These are phyloP conservation scores for Moniliella sp. DNA, from an alignment of 1,284 basidiomycete genomes.

Conservation along the genomic window DNA sequence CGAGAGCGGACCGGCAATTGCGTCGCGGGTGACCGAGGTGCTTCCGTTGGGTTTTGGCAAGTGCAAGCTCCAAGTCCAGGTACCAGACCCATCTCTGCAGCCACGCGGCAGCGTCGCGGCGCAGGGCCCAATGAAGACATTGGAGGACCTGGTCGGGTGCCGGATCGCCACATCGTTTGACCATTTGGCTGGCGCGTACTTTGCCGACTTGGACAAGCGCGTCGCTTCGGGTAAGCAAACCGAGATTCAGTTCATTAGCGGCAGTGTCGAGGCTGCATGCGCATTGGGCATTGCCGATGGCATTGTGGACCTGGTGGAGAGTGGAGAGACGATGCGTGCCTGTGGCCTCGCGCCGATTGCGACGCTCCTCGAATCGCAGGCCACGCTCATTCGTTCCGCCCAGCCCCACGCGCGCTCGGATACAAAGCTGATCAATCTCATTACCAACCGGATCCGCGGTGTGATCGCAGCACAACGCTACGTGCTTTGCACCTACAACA, in stretches of 20 bases:
- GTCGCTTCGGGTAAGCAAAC: slow-evolving; percentile 41
- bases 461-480: slow-evolving; percentile 74
- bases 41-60: slow-evolving; percentile 79
- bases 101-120: slow-evolving; percentile 36
- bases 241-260: slow-evolving; percentile 80
- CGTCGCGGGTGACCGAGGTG: slow-evolving; percentile 49
- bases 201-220: slow-evolving; percentile 48
- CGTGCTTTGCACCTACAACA: slow-evolving; percentile 78
- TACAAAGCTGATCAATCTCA: slow-evolving; percentile 48
- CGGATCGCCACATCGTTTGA: slow-evolving; percentile 86
- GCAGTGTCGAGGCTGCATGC: slow-evolving; percentile 93
- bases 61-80: slow-evolving; percentile 81
- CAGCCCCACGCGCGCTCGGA: slow-evolving; percentile 46
- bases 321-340: slow-evolving; percentile 98
- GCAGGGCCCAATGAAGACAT: slow-evolving; percentile 8
- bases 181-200: slow-evolving; percentile 60
- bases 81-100: slow-evolving; percentile 44
- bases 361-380: slow-evolving; percentile 64
- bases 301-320: slow-evolving; percentile 49
- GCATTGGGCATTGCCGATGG: slow-evolving; percentile 87
- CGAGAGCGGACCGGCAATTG: slow-evolving; percentile 48
- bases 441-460: slow-evolving; percentile 72
- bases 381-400: slow-evolving; percentile 71
- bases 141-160: slow-evolving; percentile 66
- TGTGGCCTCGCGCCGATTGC: slow-evolving; percentile 72